Evolutionary conservation across 2,329 filamentous ascomycete genomes (phyloP).

Genomic region (Penicillium concentricum): DNA sequence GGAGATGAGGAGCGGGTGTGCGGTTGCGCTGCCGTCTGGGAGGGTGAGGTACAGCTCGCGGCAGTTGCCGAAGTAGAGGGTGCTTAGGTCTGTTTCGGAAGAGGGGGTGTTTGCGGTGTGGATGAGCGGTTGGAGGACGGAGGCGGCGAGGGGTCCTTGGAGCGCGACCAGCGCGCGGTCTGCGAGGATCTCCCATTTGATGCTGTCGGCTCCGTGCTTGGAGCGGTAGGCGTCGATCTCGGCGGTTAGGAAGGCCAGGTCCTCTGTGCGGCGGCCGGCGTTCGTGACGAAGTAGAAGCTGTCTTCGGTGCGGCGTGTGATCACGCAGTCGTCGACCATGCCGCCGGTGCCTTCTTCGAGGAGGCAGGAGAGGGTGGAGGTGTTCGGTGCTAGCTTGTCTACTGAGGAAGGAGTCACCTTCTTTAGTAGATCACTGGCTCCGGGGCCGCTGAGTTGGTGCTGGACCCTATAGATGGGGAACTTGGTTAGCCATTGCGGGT

Average conservation of each 20-base stretch:
- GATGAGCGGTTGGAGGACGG: slow-evolving; percentile 66
- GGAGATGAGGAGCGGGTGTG: slow-evolving; percentile 67
- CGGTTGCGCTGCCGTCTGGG: slow-evolving; percentile 50
- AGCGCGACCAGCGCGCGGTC: slow-evolving; percentile 80
- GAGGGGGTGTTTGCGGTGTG: slow-evolving; percentile 45
- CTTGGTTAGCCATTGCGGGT: slow-evolving; percentile 12
- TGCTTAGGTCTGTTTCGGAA: slow-evolving; percentile 56
- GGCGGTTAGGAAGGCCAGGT: slow-evolving; percentile 70
- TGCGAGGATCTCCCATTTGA: slow-evolving; percentile 69
- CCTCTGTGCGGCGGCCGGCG: slow-evolving; percentile 86
- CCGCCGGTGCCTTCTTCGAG: slow-evolving; percentile 78
- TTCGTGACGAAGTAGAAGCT: slow-evolving; percentile 94
- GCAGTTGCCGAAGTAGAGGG: slow-evolving; percentile 79
- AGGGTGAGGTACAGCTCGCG: slow-evolving; percentile 65
- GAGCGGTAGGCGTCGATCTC: slow-evolving; percentile 64
- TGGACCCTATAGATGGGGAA: slow-evolving; percentile 58
- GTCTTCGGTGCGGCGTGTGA: slow-evolving; percentile 73
- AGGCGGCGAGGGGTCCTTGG: slow-evolving; percentile 76
- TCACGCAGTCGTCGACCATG: slow-evolving; percentile 91
- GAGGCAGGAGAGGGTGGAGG: slow-evolving; percentile 80
- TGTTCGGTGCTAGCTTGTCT: slow-evolving; percentile 61
- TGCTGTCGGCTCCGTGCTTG: slow-evolving; percentile 53
- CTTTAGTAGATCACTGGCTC: slow-evolving; percentile 78
- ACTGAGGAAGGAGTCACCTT: slow-evolving; percentile 77
- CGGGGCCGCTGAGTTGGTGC: slow-evolving; percentile 78